Evolutionary conservation across 2,329 filamentous ascomycete genomes (phyloP), one percentile per base, ranked within the genome.

Genomic region (Epichloe gansuensis): DNA sequence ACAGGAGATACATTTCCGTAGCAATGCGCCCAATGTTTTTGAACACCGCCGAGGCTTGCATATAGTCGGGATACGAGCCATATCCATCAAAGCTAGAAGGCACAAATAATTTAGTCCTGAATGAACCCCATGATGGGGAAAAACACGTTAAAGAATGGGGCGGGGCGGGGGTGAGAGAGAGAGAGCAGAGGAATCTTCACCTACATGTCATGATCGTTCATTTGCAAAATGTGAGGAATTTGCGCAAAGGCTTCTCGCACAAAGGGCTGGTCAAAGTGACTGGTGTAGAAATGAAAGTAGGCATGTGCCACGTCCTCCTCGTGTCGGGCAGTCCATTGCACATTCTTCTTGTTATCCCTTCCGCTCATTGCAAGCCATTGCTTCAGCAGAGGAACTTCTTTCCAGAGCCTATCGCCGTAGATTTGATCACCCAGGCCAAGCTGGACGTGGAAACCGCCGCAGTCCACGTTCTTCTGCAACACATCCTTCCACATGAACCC

Each of bases 401-500:
- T 95, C 93, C 93, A 98, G 57, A 98, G 71, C 36, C 93, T 77
- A 67, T 98, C 93, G 2, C 89, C 93, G 63, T 94, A 97, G 50
- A 98, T 94, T 66, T 98, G 93, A 54, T 93, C 88, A 51, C 93
- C 93, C 4, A 96, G 72, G 13, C 91, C 93, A 7, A 98, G 75
- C 63, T 98, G 93, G 6, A 88, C 84, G 62, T 98, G 93, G 67
- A 97, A 98, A 1, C 93, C 93, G 51, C 90, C 89, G 59, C 90
- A 95, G 60, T 98, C 93, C 31, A 90, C 82, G 61, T 98, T 95
- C 75, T 96, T 96, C 69, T 96, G 89, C 64, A 98, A 76, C 31
- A 98, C 90, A 61, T 98, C 93, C 63, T 96, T 97, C 93, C 93
- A 98, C 91, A 98, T 95, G 64, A 93, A 87, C 0, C 90, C 88